phyloP scores from a whole-genome alignment of 2,329 filamentous ascomycete genomes.

The Pseudophaeomoniella oleicola region DNA sequence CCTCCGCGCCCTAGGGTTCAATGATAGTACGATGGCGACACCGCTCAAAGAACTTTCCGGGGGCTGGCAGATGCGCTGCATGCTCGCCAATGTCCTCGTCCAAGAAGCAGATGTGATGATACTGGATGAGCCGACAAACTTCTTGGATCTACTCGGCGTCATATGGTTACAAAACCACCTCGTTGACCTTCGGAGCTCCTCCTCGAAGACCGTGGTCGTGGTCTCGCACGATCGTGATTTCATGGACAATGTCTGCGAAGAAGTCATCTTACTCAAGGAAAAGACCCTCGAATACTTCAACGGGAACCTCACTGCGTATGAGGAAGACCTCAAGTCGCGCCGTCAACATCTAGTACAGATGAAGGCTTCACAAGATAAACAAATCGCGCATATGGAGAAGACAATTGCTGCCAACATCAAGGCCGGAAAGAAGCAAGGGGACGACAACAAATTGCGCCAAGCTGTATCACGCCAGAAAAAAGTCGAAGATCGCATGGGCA shows the following conservation, averaged over 20 bases:
- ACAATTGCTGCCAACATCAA: slow-evolving; percentile 62
- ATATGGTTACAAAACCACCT: slow-evolving; percentile 73
- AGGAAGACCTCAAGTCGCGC: slow-evolving; percentile 44
- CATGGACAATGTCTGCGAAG: slow-evolving; percentile 57
- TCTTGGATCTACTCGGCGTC: slow-evolving; percentile 67
- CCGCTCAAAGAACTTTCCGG: slow-evolving; percentile 56
- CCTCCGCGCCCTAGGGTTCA: slow-evolving; percentile 58
- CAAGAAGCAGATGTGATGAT: slow-evolving; percentile 65
- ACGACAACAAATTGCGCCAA: slow-evolving; percentile 75
- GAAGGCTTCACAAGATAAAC: slow-evolving; percentile 69
- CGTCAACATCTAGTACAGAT: slow-evolving; percentile 54
- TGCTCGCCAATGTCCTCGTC: slow-evolving; percentile 50
- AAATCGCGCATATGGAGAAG: slow-evolving; percentile 66
- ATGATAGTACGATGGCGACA: slow-evolving; percentile 43
- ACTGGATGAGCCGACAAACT: slow-evolving; percentile 79
- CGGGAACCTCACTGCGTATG: slow-evolving; percentile 59
- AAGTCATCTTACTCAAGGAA: slow-evolving; percentile 62
- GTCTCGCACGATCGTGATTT: slow-evolving; percentile 81
- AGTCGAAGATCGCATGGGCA: slow-evolving; percentile 64
- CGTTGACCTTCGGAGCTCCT: slow-evolving; percentile 35
- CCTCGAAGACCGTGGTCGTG: slow-evolving; percentile 51
- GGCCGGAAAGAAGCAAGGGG: slow-evolving; percentile 60
- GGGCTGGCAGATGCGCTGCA: slow-evolving; percentile 59
- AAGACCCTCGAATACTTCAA: slow-evolving; percentile 59
- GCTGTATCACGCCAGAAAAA: slow-evolving; percentile 75